These are phyloP conservation scores for Linnemannia elongata DNA, from an alignment of 192 early-diverging fungal species.

Conservation along the genomic window DNA sequence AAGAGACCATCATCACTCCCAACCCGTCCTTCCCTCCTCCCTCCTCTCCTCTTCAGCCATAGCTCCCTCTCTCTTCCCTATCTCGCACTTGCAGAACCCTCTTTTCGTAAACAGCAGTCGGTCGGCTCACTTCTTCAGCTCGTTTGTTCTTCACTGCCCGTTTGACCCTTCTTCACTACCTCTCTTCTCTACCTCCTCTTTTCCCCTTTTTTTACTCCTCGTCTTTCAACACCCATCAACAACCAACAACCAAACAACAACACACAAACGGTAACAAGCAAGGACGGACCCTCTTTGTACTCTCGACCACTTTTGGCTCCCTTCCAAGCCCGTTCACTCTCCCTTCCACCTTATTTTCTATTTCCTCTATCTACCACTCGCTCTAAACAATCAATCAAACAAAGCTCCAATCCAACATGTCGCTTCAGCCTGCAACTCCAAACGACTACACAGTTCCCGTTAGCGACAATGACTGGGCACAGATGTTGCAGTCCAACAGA, in stretches of 20 bases:
- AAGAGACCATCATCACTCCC: no score
- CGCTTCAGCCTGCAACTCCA: constrained; percentile 28
- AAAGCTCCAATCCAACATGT: constrained; percentile 9
- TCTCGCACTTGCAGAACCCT: no score
- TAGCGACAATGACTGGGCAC: constrained; percentile 48
- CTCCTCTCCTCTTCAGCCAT: no score
- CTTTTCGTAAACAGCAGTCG: no score
- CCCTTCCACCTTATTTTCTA: neutral
- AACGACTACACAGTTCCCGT: constrained; percentile 36
- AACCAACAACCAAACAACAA: no score
- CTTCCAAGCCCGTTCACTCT: neutral
- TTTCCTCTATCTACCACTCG: neutral
- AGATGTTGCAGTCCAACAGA: constrained; percentile 50
- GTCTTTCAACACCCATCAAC: no score
- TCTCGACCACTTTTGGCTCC: neutral
- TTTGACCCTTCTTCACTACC: neutral
- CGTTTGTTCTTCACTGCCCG: neutral
- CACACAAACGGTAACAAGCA: no score
- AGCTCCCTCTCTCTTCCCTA: no score
- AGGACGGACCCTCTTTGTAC: neutral
- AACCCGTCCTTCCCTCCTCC: no score
- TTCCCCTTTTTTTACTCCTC: neutral
- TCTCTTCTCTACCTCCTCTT: neutral
- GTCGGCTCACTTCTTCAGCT: neutral
- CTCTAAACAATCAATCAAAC: neutral